phyloP scores from a whole-genome alignment of 106 monocot species.

The Gastrodia elata region DNA sequence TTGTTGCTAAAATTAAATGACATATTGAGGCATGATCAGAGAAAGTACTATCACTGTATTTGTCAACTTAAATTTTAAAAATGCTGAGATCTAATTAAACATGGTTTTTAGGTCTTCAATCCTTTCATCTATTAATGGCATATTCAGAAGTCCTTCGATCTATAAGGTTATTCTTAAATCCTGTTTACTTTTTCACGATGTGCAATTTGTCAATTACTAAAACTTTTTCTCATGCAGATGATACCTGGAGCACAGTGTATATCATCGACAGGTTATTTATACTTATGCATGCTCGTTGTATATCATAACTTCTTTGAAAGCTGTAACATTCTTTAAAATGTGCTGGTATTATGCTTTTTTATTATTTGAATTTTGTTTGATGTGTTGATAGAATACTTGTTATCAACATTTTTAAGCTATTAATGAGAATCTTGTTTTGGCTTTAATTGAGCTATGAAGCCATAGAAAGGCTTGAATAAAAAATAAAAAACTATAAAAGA shows the following conservation, averaged over 20 bases:
- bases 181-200: not conserved
- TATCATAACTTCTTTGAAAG: not conserved
- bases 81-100: constrained; percentile 7
- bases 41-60: not conserved
- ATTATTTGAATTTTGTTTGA: not conserved
- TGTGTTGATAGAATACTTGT: not conserved
- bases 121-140: constrained; percentile 9
- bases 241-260: constrained; percentile 23
- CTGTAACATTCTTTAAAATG: not conserved
- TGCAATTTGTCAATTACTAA: constrained; percentile 1
- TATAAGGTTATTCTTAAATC: constrained; percentile 20
- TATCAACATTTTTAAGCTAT: not conserved
- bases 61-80: not conserved
- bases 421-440: not conserved
- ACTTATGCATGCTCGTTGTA: not conserved
- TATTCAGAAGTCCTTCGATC: constrained; percentile 1
- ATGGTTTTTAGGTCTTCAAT: constrained; percentile 9
- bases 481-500: not conserved
- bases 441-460: not conserved
- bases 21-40: not conserved
- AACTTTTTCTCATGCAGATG: constrained; percentile 20
- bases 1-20: not conserved
- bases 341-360: not conserved
- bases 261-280: constrained; percentile 29
- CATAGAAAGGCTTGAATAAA: not conserved